These are phyloP conservation scores for Diaporthe ilicicola DNA, from an alignment of 2,329 filamentous ascomycete species.

Conservation along the genomic window DNA sequence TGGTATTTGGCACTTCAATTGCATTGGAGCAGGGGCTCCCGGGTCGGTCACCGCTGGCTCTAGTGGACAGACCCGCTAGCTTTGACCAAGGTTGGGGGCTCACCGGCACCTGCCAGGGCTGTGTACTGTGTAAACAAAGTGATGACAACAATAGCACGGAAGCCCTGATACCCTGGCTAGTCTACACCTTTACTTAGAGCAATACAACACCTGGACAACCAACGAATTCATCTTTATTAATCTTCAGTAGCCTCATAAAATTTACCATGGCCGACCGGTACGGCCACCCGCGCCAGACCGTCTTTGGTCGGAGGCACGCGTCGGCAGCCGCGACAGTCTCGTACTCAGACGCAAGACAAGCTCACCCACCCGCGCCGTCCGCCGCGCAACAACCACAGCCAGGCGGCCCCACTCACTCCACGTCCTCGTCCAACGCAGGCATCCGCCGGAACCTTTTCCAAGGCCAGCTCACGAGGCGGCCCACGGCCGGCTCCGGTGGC, in stretches of 20 bases:
- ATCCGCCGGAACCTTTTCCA: conserved; percentile 68
- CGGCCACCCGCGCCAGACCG: conserved; percentile 32
- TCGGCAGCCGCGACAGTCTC: conserved; percentile 32
- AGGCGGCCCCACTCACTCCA: neutral
- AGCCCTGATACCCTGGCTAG: neutral
- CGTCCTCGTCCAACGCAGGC: conserved; percentile 32
- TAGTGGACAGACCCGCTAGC: neutral
- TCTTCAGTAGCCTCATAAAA: neutral
- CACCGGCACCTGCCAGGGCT: neutral
- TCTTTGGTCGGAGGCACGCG: conserved; percentile 32
- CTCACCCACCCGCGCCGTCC: conserved; percentile 3
- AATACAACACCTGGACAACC: neutral
- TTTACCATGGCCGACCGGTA: conserved; percentile 38
- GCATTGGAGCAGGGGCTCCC: neutral
- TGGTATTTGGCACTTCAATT: neutral
- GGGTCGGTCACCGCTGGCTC: neutral
- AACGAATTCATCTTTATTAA: neutral
- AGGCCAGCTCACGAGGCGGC: conserved; percentile 64
- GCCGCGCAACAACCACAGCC: conserved; percentile 12
- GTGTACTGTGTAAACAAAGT: neutral
- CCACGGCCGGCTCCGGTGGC: conserved; percentile 48
- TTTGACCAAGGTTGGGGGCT: neutral
- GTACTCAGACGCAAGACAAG: conserved; percentile 28
- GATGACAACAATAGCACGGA: neutral
- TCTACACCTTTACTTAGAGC: neutral